Evolutionary conservation across 495 filamentous ascomycete species (phyloP).

Genomic region (Neurospora sp.): DNA sequence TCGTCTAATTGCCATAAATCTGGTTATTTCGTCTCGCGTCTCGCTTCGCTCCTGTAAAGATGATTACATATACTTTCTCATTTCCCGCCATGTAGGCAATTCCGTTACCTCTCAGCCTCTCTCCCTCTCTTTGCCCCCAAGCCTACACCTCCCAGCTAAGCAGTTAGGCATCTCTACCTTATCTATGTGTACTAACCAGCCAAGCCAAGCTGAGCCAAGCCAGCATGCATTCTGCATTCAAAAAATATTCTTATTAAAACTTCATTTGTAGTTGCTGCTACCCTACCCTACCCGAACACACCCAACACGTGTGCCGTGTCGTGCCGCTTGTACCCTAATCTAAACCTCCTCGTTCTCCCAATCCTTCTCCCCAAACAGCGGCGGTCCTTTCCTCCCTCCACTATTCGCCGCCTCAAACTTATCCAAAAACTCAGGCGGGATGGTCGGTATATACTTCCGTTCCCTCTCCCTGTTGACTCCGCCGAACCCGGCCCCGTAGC

Average conservation of each 20-base stretch:
- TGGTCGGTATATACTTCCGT: constrained; percentile 91
- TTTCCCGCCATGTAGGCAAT: neutral
- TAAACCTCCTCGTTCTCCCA: constrained; percentile 43
- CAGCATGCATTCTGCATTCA: neutral
- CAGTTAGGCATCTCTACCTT: neutral
- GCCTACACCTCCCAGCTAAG: neutral
- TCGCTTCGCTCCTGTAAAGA: neutral
- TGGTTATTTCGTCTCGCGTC: neutral
- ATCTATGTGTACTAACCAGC: neutral
- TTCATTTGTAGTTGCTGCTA: neutral
- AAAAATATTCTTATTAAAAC: neutral
- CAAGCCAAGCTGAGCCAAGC: neutral
- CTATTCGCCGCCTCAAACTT: constrained; percentile 61
- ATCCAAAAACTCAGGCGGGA: constrained; percentile 85
- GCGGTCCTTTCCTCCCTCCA: constrained; percentile 21
- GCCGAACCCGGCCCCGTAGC: constrained; percentile 88
- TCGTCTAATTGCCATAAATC: neutral
- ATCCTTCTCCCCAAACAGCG: constrained; percentile 37
- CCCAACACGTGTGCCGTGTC: neutral
- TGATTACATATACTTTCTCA: neutral
- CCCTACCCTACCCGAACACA: neutral
- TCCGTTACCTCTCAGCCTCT: neutral
- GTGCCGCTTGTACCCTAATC: constrained; percentile 18
- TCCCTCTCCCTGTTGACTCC: constrained; percentile 86
- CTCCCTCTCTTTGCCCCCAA: neutral